Evolutionary conservation across 2,329 filamentous ascomycete genomes (phyloP), one percentile per base, ranked within the genome.

Genomic region (Septoria petroselini): DNA sequence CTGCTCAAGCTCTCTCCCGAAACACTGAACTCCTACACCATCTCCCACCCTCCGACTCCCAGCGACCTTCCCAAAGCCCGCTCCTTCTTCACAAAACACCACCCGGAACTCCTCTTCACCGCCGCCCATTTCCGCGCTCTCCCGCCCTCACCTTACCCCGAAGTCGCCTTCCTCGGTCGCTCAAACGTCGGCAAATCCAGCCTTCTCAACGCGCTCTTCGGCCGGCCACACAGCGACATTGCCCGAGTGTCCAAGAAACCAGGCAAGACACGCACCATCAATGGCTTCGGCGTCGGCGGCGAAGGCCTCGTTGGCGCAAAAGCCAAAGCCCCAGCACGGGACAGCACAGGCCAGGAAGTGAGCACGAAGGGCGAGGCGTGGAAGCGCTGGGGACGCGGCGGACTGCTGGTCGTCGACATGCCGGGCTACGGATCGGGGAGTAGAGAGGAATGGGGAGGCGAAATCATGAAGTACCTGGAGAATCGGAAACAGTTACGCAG

Each of bases 131-230:
- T 87, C 68, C 79, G 78, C 57, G 70, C 72, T 3, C 78, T 84
- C 51, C 77, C 80, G 6, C 69, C 72, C 48, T 75, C 73, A 1
- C 63, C 73, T 1, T 69, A 77, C 23, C 80, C 81, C 1, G 81
- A 85, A 70, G 76, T 85, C 11, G 80, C 78, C 33, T 85, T 88
- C 62, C 73, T 88, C 3, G 84, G 84, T 14, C 77, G 84, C 39
- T 83, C 79, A 31, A 88, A 88, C 61, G 84, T 85, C 4, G 84
- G 84, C 45, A 88, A 88, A 68, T 82, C 77, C 46, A 80, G 76
- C 1, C 63, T 88, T 3, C 71, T 88, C 19, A 88, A 88, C 63
- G 79, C 80, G 2, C 68, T 88, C 7, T 75, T 85, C 65, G 63
- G 71, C 48, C 60, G 73, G 0, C 60, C 62, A 0, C 60, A 60